These are phyloP conservation scores for Suhomyces wounanorum DNA, from an alignment of 1,139 yeast species.

Conservation along the genomic window DNA sequence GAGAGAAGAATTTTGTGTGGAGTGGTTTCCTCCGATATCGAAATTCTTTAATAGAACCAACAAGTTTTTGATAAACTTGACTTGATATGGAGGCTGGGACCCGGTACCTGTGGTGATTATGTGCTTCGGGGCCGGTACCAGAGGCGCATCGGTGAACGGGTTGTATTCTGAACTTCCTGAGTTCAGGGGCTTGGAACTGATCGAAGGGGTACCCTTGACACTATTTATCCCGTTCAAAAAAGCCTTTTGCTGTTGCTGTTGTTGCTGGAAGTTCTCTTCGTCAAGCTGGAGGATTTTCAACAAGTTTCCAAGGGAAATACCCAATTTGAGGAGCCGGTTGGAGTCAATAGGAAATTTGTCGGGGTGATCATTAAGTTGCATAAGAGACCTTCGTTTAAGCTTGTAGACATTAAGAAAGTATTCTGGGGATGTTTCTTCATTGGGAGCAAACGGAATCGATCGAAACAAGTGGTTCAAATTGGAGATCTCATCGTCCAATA, in stretches of 20 bases:
- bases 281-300: constrained; percentile 40
- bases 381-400: constrained; percentile 29
- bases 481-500: constrained; percentile 30
- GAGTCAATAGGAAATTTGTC: constrained; percentile 39
- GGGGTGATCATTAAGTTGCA: constrained; percentile 23
- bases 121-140: constrained; percentile 11
- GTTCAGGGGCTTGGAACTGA: not conserved
- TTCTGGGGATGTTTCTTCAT: constrained; percentile 12
- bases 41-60: constrained; percentile 41
- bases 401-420: constrained; percentile 38
- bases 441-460: constrained; percentile 38
- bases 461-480: constrained; percentile 32
- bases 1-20: constrained; percentile 1
- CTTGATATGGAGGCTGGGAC: constrained; percentile 32
- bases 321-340: constrained; percentile 42
- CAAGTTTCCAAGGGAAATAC: constrained; percentile 47
- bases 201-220: constrained; percentile 10
- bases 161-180: constrained; percentile 7
- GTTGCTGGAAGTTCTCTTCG: constrained; percentile 33
- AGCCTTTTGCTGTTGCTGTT: constrained; percentile 26
- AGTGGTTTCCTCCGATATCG: constrained; percentile 34
- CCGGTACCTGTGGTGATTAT: constrained; percentile 12
- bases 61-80: constrained; percentile 39
- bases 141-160: constrained; percentile 7
- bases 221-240: constrained; percentile 17